A percentile compares a stretch with the other conserved stretches of the same genome.
Conservation (phyloP, 495 filamentous ascomycete species). For the Annulohypoxylon maeteangense region DNA sequence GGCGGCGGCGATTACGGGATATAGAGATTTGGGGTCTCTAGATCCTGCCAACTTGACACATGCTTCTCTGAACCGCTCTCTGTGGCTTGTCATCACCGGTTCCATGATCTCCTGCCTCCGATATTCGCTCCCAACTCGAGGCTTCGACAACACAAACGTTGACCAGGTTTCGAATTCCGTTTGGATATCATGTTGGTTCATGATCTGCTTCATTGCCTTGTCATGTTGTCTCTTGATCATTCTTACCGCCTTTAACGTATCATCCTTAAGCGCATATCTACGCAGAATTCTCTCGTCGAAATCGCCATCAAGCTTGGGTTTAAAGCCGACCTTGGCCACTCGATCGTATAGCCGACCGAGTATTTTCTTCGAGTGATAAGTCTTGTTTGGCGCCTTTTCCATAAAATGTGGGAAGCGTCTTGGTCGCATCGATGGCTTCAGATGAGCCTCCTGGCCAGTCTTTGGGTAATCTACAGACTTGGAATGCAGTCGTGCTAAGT, state of each 20-base stretch:
- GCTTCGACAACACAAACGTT: slow-evolving; percentile 80
- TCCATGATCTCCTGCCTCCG: slow-evolving; percentile 87
- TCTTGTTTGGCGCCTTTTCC: slow-evolving; percentile 71
- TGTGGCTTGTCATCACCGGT: slow-evolving; percentile 68
- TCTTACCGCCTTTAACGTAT: slow-evolving; percentile 66
- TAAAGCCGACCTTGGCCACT: slow-evolving; percentile 70
- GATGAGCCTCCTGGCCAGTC: slow-evolving; percentile 78
- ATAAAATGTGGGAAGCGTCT: slow-evolving; percentile 88
- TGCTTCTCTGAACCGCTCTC: slow-evolving; percentile 70
- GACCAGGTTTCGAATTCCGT: slow-evolving; percentile 95
- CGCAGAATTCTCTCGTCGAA: slow-evolving; percentile 84
- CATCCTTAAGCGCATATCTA: slow-evolving; percentile 64
- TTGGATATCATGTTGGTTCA: slow-evolving; percentile 84
- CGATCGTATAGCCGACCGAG: slow-evolving; percentile 86
- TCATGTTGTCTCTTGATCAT: slow-evolving; percentile 83
- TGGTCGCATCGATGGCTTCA: slow-evolving; percentile 69
- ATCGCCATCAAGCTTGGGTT: slow-evolving; percentile 70
- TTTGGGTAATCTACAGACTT: slow-evolving; percentile 94
- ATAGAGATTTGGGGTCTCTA: slow-evolving; percentile 65
- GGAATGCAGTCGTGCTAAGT: slow-evolving; percentile 85
- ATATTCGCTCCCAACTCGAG: slow-evolving; percentile 74
- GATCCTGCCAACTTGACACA: slow-evolving; percentile 70
- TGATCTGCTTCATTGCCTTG: slow-evolving; percentile 75
- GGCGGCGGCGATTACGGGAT: slow-evolving; percentile 83
- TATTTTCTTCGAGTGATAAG: slow-evolving; percentile 75